Base-by-base conservation (phyloP, 441 rosid genomes). In the Croton setiger region DNA sequence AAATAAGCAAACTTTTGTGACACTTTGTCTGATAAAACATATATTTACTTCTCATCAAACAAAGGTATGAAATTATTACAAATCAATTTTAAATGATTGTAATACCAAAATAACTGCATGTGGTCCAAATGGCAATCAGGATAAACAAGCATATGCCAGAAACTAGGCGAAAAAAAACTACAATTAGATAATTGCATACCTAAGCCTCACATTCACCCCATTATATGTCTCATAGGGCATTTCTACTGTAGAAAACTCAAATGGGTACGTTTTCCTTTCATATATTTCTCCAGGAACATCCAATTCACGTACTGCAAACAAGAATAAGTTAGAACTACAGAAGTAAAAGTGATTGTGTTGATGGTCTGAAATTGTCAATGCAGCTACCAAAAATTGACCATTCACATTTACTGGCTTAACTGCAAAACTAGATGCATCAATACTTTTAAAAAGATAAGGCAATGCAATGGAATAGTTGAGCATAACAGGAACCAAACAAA, bases 231-330 rank as follows among this genome's bases (percentile, higher is more conserved):
- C 97, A 45, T 92, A 81, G 1, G 98, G 98, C 99, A 95, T 92
- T 86, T 92, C 98, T 43, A 92, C 97, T 0, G 91, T 84, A 17
- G 99, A 83, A 75, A 95, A 95, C 69, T 95, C 99, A 74, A 95
- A 95, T 10, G 97, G 93, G 70, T 95, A 92, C 2, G 95, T 76
- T 79, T 95, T 95, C 58, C 86, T 83, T 77, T 95, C 99, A 71
- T 88, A 89, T 80, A 95, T 80, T 65, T 95, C 98, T 71, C 99
- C 98, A 74, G 98, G 99, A 63, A 95, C 87, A 76, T 95, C 99
- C 72, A 95, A 78, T 76, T 95, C 97, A 63, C 97, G 97, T 41
- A 95, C 99, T 95, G 90, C 75, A 79, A 73, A 37, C 62, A 63
- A 71, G 66, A 74, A 44, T 31, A 27, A 63, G 3, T 35, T 8